Base-by-base conservation (phyloP, 495 filamentous ascomycete species). In the Tuber indicum region DNA sequence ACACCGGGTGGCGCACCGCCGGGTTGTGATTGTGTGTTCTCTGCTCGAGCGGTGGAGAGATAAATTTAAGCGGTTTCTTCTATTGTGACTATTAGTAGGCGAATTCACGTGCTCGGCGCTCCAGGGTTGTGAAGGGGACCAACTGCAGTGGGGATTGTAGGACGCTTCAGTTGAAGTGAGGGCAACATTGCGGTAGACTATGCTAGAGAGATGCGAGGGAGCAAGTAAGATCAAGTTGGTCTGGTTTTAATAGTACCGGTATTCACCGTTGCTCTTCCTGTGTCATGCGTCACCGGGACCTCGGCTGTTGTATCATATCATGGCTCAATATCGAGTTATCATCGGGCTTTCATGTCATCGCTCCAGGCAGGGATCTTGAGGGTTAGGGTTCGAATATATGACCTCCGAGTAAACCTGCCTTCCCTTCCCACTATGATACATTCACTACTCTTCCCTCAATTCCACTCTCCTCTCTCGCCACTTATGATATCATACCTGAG, bases 1-100 rank as follows among this genome's bases (percentile, higher is more conserved):
- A 90, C 9, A 89, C 88, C 8, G 89, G 89, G 75, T 91, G 89
- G 41, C 86, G 80, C 49, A 84, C 84, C 1, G 88, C 85, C 39
- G 87, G 76, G 82, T 88, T 85, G 75, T 83, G 79, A 82, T 88
- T 85, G 75, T 84, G 79, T 42, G 78, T 73, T 52, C 70, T 74
- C 21, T 78, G 75, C 23, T 46, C 66, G 73, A 79, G 73, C 14
- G 80, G 73, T 5, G 76, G 73, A 8, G 79, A 74, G 36, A 62
- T 52, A 21, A 32, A 32, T 32, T 32, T 32, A 32, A 45, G 75
- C 9, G 73, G 75, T n/a, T 73, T 75, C 43, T 70, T 75, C 23
- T 71, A 14, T 62, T 32, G 19, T 72, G 43, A 36, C 42, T 74
- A 47, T 70, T 74, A 66, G 72, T 21, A 49, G 70, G n/a, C 66